A percentile compares a stretch with the other conserved stretches of the same genome.
phyloP scores from a whole-genome alignment of 768 basidiomycete genomes.

The Galerina sulciceps region DNA sequence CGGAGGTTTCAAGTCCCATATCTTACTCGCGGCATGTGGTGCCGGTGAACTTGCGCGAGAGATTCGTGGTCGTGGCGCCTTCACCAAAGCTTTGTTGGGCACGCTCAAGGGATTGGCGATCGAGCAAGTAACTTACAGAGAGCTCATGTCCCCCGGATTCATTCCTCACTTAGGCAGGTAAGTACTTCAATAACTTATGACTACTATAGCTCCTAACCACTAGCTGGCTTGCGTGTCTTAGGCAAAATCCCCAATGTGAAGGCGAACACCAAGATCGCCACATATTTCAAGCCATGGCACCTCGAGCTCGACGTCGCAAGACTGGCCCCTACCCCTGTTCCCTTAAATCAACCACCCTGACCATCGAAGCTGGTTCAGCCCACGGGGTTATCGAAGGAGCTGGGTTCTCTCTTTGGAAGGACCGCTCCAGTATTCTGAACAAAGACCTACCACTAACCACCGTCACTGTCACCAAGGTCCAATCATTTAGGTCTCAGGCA shows the following conservation, averaged over 20 bases:
- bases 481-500: not conserved
- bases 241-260: slow-evolving; percentile 26
- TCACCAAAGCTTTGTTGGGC: slow-evolving; percentile 7
- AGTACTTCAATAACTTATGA: not conserved
- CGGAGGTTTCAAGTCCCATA: slow-evolving; percentile 4
- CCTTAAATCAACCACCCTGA: not conserved
- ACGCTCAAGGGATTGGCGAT: not conserved
- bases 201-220: not conserved
- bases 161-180: slow-evolving; percentile 3
- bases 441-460: not conserved
- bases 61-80: slow-evolving; percentile 4
- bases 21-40: slow-evolving; percentile 13
- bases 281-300: slow-evolving; percentile 13
- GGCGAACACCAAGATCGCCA: slow-evolving; percentile 8
- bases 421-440: not conserved
- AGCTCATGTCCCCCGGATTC: not conserved
- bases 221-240: not conserved
- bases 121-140: slow-evolving; percentile 2
- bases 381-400: not conserved
- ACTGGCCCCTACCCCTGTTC: not conserved
- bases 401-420: not conserved
- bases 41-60: slow-evolving; percentile 10
- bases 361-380: not conserved
- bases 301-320: not conserved
- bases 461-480: not conserved